Conservation (phyloP, 2,329 filamentous ascomycete genomes). For the Colletotrichum costaricense region DNA sequence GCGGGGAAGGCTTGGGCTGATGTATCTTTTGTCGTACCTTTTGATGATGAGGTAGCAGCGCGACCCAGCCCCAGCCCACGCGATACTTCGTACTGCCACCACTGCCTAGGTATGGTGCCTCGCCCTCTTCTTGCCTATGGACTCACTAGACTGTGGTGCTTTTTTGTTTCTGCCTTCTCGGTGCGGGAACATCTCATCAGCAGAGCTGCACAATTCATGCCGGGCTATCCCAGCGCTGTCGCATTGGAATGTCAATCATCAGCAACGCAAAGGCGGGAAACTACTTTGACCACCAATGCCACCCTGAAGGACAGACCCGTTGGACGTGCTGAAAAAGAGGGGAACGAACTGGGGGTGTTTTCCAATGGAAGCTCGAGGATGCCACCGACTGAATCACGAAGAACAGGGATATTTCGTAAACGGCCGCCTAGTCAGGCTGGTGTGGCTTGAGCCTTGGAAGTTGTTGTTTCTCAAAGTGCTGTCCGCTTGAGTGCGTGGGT, state of each 20-base stretch:
- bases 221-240: constrained; percentile 1
- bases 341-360: neutral
- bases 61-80: neutral
- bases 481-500: neutral
- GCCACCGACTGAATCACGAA: neutral
- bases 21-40: neutral
- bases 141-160: no score
- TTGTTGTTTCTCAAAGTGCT: neutral
- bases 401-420: neutral
- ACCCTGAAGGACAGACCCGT: constrained; percentile 3
- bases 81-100: neutral
- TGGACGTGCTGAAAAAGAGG: constrained; percentile 22
- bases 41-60: neutral
- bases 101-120: neutral
- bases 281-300: constrained; percentile 5
- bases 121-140: neutral
- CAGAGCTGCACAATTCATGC: constrained; percentile 9
- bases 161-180: no score
- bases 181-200: constrained; percentile 8
- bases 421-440: neutral
- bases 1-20: neutral
- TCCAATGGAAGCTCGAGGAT: constrained; percentile 17
- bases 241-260: constrained; percentile 6
- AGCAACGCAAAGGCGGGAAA: constrained; percentile 6
- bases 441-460: neutral